phyloP scores from a whole-genome alignment of 2,329 filamentous ascomycete species.

The Penicillium sp. region DNA sequence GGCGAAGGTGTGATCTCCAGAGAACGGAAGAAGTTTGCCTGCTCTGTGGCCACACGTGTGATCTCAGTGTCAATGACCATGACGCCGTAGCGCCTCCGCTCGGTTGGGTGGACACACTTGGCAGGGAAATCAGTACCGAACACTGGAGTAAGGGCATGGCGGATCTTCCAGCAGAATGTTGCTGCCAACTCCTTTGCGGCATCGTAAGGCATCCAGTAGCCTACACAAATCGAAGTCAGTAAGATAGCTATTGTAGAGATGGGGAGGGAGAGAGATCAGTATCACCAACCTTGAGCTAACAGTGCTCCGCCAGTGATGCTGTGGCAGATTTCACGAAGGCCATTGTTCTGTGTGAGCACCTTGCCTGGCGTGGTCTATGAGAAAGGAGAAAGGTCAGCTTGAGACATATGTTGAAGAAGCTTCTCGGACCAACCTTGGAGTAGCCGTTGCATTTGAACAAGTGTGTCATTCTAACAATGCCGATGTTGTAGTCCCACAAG shows the following conservation, averaged over 20 bases:
- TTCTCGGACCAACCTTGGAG: conserved; percentile 67
- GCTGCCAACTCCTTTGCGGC: conserved; percentile 85
- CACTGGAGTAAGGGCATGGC: conserved; percentile 82
- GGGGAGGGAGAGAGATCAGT: not conserved
- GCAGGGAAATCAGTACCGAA: conserved; percentile 82
- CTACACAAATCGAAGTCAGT: conserved; percentile 50
- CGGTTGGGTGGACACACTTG: conserved; percentile 67
- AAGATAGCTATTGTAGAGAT: not conserved
- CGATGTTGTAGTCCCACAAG: conserved; percentile 97
- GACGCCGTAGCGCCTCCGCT: conserved; percentile 60
- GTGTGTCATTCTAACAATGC: conserved; percentile 88
- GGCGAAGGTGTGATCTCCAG: conserved; percentile 26
- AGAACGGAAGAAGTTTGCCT: conserved; percentile 34
- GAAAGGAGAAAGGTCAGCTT: not conserved
- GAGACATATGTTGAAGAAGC: not conserved
- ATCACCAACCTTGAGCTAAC: conserved; percentile 75
- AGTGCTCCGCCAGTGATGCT: conserved; percentile 94
- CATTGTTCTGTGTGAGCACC: conserved; percentile 75
- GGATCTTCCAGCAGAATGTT: conserved; percentile 85
- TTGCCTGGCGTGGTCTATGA: conserved; percentile 82
- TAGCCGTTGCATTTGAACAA: conserved; percentile 92
- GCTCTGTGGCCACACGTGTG: conserved; percentile 53
- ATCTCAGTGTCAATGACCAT: conserved; percentile 67
- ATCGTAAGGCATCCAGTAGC: conserved; percentile 93
- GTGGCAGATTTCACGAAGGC: conserved; percentile 84